Conservation (phyloP, 768 basidiomycete species). For the Clavulina sp. region DNA sequence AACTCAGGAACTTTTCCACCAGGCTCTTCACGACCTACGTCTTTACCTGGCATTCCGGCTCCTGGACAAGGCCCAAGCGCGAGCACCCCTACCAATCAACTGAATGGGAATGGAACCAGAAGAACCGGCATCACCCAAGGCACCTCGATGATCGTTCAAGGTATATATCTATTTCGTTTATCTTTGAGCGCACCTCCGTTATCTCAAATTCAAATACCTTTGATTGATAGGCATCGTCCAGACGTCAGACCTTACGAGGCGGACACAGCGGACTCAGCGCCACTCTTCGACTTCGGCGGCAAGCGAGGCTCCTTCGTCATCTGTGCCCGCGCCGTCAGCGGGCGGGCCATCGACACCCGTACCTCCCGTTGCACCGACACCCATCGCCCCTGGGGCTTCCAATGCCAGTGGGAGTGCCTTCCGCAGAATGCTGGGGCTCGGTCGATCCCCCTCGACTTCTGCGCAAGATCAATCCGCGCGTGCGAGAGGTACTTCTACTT, state of each 20-base stretch:
- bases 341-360: neutral
- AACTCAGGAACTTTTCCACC: no score
- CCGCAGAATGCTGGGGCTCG: no score
- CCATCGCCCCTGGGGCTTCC: neutral
- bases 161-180: conserved; percentile 1
- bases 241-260: neutral
- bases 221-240: conserved; percentile 1
- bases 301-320: neutral
- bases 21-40: no score
- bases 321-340: neutral
- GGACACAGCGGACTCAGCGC: neutral
- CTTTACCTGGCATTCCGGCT: no score
- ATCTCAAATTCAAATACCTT: neutral
- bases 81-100: no score
- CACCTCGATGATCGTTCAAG: conserved; percentile 11
- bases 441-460: no score
- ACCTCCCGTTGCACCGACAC: neutral
- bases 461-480: no score
- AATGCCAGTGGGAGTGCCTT: neutral
- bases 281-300: neutral
- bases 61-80: no score
- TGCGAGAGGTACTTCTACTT: no score
- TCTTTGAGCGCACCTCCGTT: neutral
- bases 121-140: conserved; percentile 6
- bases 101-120: neutral